These are phyloP conservation scores for Canavalia gladiata DNA, from an alignment of 306 rosid genomes.

Conservation along the genomic window DNA sequence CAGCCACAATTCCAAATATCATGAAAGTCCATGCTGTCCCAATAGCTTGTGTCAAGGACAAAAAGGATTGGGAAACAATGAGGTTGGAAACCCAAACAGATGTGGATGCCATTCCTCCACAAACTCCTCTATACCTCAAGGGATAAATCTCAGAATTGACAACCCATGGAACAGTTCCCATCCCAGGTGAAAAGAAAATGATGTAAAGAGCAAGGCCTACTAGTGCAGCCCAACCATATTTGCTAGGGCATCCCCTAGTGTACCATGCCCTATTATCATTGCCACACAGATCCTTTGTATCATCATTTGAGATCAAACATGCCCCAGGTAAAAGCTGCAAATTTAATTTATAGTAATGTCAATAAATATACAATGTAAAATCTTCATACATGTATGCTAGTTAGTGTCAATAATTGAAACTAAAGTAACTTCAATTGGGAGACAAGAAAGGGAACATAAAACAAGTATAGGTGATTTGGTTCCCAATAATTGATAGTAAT, in stretches of 20 bases:
- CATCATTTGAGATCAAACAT: constrained; percentile 56
- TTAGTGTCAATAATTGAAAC: not conserved
- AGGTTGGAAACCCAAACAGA: constrained; percentile 70
- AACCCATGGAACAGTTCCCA: constrained; percentile 84
- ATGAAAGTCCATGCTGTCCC: constrained; percentile 73
- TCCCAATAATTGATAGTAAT: not conserved
- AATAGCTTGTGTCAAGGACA: constrained; percentile 58
- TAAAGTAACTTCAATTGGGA: not conserved
- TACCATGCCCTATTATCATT: constrained; percentile 64
- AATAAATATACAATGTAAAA: not conserved
- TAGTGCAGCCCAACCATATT: constrained; percentile 65
- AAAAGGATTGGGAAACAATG: constrained; percentile 68
- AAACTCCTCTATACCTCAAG: constrained; percentile 62
- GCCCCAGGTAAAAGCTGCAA: constrained; percentile 74
- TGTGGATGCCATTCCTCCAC: constrained; percentile 80
- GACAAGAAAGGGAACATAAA: not conserved
- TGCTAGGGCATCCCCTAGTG: constrained; percentile 78
- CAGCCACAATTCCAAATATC: constrained; percentile 58
- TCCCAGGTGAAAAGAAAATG: constrained; percentile 70
- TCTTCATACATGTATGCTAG: not conserved
- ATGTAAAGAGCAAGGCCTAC: constrained; percentile 69
- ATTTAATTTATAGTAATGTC: not conserved
- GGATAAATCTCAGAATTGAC: constrained; percentile 82
- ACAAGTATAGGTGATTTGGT: not conserved
- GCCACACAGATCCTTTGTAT: constrained; percentile 45